Base-by-base conservation (phyloP, 2,329 filamentous ascomycete species). In the Shiraia sp. region DNA sequence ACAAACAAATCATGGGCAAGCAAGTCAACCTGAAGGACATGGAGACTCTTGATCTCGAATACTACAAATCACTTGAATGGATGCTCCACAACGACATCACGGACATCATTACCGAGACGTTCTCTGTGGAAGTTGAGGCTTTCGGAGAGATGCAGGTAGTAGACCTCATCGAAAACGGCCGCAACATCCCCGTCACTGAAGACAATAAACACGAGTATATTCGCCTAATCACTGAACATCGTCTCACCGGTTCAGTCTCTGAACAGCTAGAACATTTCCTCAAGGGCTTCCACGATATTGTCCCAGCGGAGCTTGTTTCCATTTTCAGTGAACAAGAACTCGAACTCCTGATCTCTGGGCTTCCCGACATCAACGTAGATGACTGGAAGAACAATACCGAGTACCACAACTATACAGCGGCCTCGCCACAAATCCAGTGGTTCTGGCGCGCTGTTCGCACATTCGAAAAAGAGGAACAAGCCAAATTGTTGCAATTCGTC, bases 351-450 rank as follows among this genome's bases (percentile, higher is more conserved):
- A 99, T 99, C 64, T 99, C 93, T 36, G 93, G 93, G 65, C 79
- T 99, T 36, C 93, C 93, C 1, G 93, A 99, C 64, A 96, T 99
- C 57, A 92, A 99, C 58, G 83, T 97, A 28, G 93, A 99, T 63
- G 93, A 99, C 73, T 99, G 93, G 93, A 96, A 96, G 81, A 90
- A 88, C 73, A 96, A 96, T 72, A 95, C 92, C 2, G 95, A 99
- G 66, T 97, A 99, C 61, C 92, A 97, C 72, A 97, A 97, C 71
- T 99, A 99, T 75, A 90, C 83, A 4, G 86, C 89, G 23, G 92
- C 91, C 0, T 96, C 93, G 3, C 88, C 90, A 31, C 95, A 99
- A 68, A 96, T 99, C 45, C 91, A 97, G 69, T 99, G 93, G 93
- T 99, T 99, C 82, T 99, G 93, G 93, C 87, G 95, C 62, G 93